Conservation (phyloP, 2,329 filamentous ascomycete species). For the Arthrobotrys entomopaga region DNA sequence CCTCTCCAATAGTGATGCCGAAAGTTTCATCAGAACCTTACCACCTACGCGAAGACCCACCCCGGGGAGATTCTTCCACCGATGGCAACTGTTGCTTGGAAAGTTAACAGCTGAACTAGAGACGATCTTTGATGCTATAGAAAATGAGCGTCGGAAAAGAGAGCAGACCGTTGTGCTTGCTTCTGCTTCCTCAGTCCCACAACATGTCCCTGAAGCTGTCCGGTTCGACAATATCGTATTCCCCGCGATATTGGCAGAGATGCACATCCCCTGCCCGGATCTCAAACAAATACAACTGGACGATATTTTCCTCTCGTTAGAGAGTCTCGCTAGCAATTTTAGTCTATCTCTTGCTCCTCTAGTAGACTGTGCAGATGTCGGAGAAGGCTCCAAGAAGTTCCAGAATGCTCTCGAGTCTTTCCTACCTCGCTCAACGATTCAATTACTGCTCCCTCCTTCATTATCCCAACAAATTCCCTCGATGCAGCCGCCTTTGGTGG, state of each 20-base stretch:
- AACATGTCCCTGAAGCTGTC: background rate
- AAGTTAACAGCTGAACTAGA: constrained; percentile 16
- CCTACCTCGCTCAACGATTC: constrained; percentile 4
- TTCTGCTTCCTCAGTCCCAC: background rate
- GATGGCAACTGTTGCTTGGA: constrained; percentile 34
- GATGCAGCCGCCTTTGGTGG: background rate
- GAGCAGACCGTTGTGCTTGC: background rate
- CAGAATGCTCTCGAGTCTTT: constrained; percentile 11
- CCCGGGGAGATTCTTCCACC: constrained; percentile 20
- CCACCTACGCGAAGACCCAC: constrained; percentile 17
- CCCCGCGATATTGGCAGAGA: constrained; percentile 20
- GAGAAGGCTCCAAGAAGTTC: constrained; percentile 29
- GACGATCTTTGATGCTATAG: constrained; percentile 35
- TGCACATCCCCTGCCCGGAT: constrained; percentile 10
- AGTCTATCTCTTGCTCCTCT: constrained; percentile 14
- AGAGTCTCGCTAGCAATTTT: background rate
- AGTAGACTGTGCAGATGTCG: constrained; percentile 16
- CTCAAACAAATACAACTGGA: constrained; percentile 24
- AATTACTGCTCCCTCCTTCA: constrained; percentile 15
- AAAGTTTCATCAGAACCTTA: constrained; percentile 6
- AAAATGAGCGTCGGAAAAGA: constrained; percentile 6
- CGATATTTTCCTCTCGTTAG: constrained; percentile 31
- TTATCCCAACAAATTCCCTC: constrained; percentile 15
- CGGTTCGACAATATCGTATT: constrained; percentile 19
- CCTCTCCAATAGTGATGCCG: constrained; percentile 37